Base-by-base conservation (phyloP, 805 yeast genomes). In the Saccharomycopsis selenospora region DNA sequence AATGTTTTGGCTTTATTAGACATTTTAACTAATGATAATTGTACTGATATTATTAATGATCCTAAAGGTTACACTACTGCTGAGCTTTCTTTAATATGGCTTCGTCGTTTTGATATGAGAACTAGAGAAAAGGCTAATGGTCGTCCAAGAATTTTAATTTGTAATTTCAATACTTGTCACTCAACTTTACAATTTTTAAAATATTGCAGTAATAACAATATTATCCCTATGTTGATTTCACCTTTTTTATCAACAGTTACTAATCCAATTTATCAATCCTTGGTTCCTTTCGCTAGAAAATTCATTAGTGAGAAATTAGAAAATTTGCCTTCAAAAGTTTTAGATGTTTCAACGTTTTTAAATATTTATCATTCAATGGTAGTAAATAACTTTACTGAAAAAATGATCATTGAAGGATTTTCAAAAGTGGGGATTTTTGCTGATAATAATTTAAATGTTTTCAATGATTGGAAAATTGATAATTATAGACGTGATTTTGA, bases 81-180 rank as follows among this genome's bases (percentile, higher is more conserved):
- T 1, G 48, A 47, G 42, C 44, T 50, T 14, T 42, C 50, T 6
- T 22, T 38, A 4, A 14, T 27, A 22, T 50, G 53, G 53, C 28
- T 50, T 1, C 28, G 42, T 13, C 14, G 53, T n/a, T 50, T 50
- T 40, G 48, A 50, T 13, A 14, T 8, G 24, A 23, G 27, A 22
- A 49, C 53, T 24, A 28, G 47, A 4, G 40, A 33, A 41, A 38
- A 25, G 36, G 43, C 47, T 29, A 8, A n/a, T n/a, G 23, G 29
- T 3, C 4, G 23, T 20, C 24, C 47, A 4, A 22, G 53, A 24
- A 17, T 50, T 10, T 14, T 50, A n/a, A n/a, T 50, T 18, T 23
- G 36, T 13, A 50, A 47, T 23, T 47, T 38, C 36, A 40, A 50
- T 40, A 50, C 53, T 20, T 47, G 53, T 33, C 53, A 50, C 22